Evolutionary conservation across 2,329 filamentous ascomycete species (phyloP).

Genomic region (Massarina eburnea): DNA sequence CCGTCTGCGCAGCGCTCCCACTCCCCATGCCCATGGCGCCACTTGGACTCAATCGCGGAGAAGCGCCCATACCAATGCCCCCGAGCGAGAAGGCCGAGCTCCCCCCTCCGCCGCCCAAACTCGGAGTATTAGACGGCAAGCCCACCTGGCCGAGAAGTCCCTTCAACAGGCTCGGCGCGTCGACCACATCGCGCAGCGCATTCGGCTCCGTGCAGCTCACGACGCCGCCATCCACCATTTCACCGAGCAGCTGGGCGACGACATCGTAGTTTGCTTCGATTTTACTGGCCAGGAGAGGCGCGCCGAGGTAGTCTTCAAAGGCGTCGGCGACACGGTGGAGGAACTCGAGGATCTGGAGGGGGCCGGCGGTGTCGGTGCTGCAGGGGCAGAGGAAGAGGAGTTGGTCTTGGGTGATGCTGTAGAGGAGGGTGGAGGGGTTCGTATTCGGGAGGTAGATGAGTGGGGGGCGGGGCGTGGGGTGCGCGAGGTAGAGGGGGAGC

Average conservation of each 20-base stretch:
- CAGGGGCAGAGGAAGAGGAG: slow-evolving; percentile 82
- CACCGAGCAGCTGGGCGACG: slow-evolving; percentile 85
- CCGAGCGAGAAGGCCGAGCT: slow-evolving; percentile 34
- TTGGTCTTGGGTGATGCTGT: slow-evolving; percentile 83
- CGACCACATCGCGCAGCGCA: slow-evolving; percentile 84
- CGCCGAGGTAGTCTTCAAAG: slow-evolving; percentile 90
- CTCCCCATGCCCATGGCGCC: slow-evolving; percentile 6
- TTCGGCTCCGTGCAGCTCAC: slow-evolving; percentile 91
- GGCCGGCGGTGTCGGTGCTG: slow-evolving; percentile 78
- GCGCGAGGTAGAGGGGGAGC: slow-evolving; percentile 82
- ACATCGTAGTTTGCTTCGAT: slow-evolving; percentile 92
- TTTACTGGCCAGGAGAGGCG: slow-evolving; percentile 80
- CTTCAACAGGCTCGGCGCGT: slow-evolving; percentile 86
- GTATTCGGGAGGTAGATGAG: slow-evolving; percentile 82
- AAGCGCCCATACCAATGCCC: slow-evolving; percentile 15
- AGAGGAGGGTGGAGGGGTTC: slow-evolving; percentile 83
- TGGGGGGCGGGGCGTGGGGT: slow-evolving; percentile 78
- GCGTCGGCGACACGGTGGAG: slow-evolving; percentile 90
- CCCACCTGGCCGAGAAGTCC: slow-evolving; percentile 87
- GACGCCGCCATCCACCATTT: slow-evolving; percentile 95
- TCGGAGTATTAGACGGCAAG: slow-evolving; percentile 59
- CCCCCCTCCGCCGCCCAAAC: slow-evolving; percentile 23
- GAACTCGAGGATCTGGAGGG: slow-evolving; percentile 88
- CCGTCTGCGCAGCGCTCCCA: slow-evolving; percentile 27
- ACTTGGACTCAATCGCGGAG: slow-evolving; percentile 24